Base-by-base conservation (phyloP, 2,329 filamentous ascomycete genomes). In the Alternaria gaisen region DNA sequence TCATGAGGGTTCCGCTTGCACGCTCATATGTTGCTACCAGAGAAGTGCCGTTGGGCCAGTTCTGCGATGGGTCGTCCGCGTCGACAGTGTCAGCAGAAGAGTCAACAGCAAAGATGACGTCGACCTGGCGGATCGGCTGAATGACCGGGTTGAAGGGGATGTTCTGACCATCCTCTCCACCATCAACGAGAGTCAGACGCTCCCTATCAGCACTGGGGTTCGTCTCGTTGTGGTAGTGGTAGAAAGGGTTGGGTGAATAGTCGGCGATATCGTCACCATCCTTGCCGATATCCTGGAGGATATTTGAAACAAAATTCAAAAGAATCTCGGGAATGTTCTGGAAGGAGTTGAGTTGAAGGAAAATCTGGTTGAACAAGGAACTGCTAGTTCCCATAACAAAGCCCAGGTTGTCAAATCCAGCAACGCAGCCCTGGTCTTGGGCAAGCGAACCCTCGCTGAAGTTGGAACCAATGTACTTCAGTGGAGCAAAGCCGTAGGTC, bases 331-430 rank as follows among this genome's bases (percentile, higher is more conserved):
- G 83, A 8, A 87, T 71, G 34, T 84, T 74, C 2, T 85, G 74
- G 26, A 80, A 78, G 22, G 79, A 77, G 10, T 92, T 85, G 56
- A 94, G 82, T 11, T 87, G 80, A 3, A 93, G 82, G 18, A 97
- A 80, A 70, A 91, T 86, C 70, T 88, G 83, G 80, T 97, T 97
- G 84, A 97, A 97, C 2, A 97, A 84, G 0, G 91, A 90, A 1
- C 90, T 92, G 22, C 90, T 93, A 0, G 93, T 97, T 52, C 93
- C 93, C 87, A 97, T 93, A 26, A 97, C 83, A 73, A 87, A 97
- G 7, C 92, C 92, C 24, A 86, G 86, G 69, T 93, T 93, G 79
- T 97, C 94, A 65, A 93, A 93, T 1, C 94, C 94, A 8, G 85
- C 83, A 16, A 96, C 85, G 72, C 94, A 97, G 28, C 80, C 75